Conservation (phyloP, 495 filamentous ascomycete species). For the Friedmanniomyces simplex region DNA sequence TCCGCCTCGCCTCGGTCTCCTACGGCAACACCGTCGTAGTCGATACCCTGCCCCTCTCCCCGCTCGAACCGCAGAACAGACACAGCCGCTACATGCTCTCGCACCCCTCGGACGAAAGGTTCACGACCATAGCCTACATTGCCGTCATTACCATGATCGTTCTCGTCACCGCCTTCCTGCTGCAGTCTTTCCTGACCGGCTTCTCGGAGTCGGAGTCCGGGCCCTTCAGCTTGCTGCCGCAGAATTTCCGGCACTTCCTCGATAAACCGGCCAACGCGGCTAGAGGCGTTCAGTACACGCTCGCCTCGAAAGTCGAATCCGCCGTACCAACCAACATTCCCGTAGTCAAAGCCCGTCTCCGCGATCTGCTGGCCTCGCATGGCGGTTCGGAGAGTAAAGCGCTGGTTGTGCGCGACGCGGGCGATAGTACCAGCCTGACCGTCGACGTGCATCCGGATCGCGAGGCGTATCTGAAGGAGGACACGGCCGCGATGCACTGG, state of each 20-base stretch:
- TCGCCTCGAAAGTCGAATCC: constrained; percentile 9
- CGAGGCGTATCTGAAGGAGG: constrained; percentile 36
- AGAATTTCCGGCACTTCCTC: constrained; percentile 24
- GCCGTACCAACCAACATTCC: not conserved
- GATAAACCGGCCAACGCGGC: constrained; percentile 19
- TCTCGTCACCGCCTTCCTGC: constrained; percentile 46
- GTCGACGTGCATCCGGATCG: constrained; percentile 26
- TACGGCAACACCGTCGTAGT: constrained; percentile 79
- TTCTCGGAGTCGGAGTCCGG: constrained; percentile 50
- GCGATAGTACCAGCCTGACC: constrained; percentile 4
- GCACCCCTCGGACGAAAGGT: constrained; percentile 41
- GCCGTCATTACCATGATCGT: constrained; percentile 46
- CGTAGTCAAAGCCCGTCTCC: constrained; percentile 1
- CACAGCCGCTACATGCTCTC: constrained; percentile 59
- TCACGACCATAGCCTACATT: constrained; percentile 39
- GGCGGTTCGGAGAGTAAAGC: constrained; percentile 6
- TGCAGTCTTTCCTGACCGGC: constrained; percentile 54
- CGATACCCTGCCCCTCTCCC: constrained; percentile 67
- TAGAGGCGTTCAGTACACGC: not conserved
- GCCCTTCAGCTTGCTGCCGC: constrained; percentile 35
- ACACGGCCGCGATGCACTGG: constrained; percentile 47
- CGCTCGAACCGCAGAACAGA: constrained; percentile 35
- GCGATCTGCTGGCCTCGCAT: constrained; percentile 1
- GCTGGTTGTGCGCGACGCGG: constrained; percentile 14
- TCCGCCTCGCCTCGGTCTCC: constrained; percentile 77